Evolutionary conservation across 192 early-diverging fungal genomes (phyloP).

Genomic region (Spinellus fusiger): DNA sequence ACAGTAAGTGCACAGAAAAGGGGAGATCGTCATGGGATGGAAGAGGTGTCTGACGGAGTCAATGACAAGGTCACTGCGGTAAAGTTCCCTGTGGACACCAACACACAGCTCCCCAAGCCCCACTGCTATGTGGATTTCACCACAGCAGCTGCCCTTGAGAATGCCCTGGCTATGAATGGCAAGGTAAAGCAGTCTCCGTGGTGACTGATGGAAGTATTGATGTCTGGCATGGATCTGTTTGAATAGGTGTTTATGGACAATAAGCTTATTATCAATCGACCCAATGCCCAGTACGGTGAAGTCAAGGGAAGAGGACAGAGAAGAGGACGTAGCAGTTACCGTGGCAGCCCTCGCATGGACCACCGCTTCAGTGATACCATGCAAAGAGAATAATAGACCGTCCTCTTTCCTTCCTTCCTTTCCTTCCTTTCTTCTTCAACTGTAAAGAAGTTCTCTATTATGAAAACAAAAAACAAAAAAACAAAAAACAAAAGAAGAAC

Average conservation of each 20-base stretch:
- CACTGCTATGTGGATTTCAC: conserved; percentile 37
- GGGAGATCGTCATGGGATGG: neutral
- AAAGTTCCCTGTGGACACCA: conserved; percentile 26
- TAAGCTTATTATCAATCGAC: conserved; percentile 29
- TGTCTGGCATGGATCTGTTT: neutral
- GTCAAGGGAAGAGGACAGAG: conserved; percentile 16
- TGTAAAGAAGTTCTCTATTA: no score
- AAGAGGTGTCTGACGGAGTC: neutral
- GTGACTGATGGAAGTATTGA: no score
- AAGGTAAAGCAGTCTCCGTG: neutral
- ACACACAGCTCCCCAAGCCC: conserved; percentile 23
- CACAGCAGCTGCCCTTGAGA: conserved; percentile 18
- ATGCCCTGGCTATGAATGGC: conserved; percentile 24
- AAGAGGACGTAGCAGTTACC: conserved; percentile 4
- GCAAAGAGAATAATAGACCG: neutral
- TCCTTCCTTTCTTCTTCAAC: no score
- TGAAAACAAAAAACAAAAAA: neutral
- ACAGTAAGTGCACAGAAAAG: conserved; percentile 15
- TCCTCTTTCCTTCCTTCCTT: neutral
- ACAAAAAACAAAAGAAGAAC: neutral
- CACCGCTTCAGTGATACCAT: neutral
- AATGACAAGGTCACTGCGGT: conserved; percentile 22
- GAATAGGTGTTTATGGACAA: conserved; percentile 11
- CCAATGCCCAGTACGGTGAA: conserved; percentile 15
- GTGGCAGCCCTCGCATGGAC: conserved; percentile 2